Percentiles rank a stretch among this genome's conserved stretches.
phyloP scores from a whole-genome alignment of 139 green algal species.

The Coccomyxa sp. region DNA sequence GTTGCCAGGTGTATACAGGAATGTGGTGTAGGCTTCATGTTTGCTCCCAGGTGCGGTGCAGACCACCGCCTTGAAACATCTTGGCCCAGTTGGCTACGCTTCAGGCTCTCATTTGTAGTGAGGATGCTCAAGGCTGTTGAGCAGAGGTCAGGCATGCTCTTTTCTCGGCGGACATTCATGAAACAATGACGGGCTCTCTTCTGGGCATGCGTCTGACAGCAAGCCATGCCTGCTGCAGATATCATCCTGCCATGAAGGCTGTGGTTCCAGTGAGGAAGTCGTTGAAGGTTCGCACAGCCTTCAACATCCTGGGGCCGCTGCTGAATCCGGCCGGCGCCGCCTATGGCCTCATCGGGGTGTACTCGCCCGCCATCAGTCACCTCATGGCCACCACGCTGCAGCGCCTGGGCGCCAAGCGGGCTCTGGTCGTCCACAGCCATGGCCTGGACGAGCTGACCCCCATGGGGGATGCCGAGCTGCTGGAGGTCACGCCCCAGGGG shows the following conservation, averaged over 20 bases:
- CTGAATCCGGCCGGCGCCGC: conserved; percentile 87
- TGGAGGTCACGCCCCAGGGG: conserved; percentile 57
- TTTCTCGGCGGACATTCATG: no score
- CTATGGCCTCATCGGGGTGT: conserved; percentile 92
- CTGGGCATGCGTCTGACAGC: no score
- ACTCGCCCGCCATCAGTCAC: conserved; percentile 64
- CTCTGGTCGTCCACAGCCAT: conserved; percentile 91
- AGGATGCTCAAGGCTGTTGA: not conserved
- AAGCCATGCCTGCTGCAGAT: no score
- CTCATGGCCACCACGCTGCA: conserved; percentile 85
- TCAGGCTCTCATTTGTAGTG: not conserved
- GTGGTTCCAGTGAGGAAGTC: conserved; percentile 72
- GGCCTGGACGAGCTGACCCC: conserved; percentile 98
- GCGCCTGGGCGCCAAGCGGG: conserved; percentile 76
- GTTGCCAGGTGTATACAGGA: conserved; percentile 79
- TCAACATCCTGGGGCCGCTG: conserved; percentile 96
- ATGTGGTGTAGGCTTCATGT: conserved; percentile 96
- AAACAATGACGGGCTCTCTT: no score
- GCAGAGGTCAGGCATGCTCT: no score
- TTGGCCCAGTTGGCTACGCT: not conserved
- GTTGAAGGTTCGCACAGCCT: conserved; percentile 80
- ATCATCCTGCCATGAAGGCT: conserved; percentile 73
- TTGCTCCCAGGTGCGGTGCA: conserved; percentile 70
- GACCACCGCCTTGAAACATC: no score
- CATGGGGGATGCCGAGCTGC: conserved; percentile 83